Evolutionary conservation across 2,329 filamentous ascomycete genomes (phyloP).

Genomic region (Cyphellophora europaea): DNA sequence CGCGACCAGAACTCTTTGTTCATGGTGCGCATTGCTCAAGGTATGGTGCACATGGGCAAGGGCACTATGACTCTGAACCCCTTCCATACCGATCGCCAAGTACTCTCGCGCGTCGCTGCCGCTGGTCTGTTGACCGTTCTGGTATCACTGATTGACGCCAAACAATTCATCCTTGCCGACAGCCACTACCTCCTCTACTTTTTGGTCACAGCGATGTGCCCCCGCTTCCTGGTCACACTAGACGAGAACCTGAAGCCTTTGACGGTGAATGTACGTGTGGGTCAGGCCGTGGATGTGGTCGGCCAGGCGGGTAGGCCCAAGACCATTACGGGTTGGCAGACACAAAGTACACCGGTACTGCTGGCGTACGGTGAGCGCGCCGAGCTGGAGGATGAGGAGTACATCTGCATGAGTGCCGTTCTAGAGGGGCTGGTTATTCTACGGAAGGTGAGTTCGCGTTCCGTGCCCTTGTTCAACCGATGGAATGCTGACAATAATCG

Average conservation of each 20-base stretch:
- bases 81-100: constrained; percentile 98
- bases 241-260: constrained; percentile 91
- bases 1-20: constrained; percentile 92
- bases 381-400: constrained; percentile 95
- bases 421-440: constrained; percentile 93
- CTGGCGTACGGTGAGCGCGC: constrained; percentile 91
- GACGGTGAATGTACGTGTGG: constrained; percentile 91
- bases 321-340: constrained; percentile 99
- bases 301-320: constrained; percentile 94
- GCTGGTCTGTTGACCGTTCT: constrained; percentile 84
- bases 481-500: constrained; percentile 19
- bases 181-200: constrained; percentile 95
- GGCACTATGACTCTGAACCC: constrained; percentile 91
- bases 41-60: constrained; percentile 97
- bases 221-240: constrained; percentile 89
- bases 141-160: constrained; percentile 89
- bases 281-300: constrained; percentile 96
- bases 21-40: constrained; percentile 98
- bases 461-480: not conserved
- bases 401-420: constrained; percentile 81
- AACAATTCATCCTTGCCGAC: constrained; percentile 65
- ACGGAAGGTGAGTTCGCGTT: constrained; percentile 77
- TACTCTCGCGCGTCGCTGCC: constrained; percentile 82
- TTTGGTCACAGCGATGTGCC: constrained; percentile 92
- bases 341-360: constrained; percentile 95